These are phyloP conservation scores for Persicaria maculosa DNA, from an alignment of 148 eudicot genomes.

Conservation along the genomic window DNA sequence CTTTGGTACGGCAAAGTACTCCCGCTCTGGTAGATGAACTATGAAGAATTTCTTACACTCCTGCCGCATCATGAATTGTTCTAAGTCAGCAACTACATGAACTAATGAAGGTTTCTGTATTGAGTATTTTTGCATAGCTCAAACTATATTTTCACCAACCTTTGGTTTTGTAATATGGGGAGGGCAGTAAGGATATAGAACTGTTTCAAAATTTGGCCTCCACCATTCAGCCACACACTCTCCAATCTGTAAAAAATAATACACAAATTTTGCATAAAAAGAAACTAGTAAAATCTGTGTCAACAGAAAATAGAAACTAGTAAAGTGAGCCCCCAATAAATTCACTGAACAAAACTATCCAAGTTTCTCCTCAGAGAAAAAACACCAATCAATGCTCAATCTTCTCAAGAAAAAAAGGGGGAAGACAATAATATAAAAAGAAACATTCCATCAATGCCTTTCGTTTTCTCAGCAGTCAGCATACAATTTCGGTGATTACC, in stretches of 20 bases:
- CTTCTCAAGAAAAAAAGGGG: not conserved
- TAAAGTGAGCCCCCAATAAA: not conserved
- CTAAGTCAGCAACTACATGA: no score
- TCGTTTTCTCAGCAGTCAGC: not conserved
- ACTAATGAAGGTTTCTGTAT: not conserved
- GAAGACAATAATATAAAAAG: not conserved
- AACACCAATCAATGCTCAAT: not conserved
- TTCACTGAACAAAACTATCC: not conserved
- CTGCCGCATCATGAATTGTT: constrained; percentile 28
- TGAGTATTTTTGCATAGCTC: not conserved
- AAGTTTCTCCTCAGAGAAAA: not conserved
- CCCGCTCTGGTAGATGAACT: constrained; percentile 83
- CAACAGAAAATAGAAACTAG: not conserved
- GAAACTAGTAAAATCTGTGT: not conserved
- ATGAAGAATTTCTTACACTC: constrained; percentile 91
- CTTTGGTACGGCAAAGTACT: constrained; percentile 93
- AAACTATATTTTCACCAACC: constrained; percentile 26
- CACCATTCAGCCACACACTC: constrained; percentile 60
- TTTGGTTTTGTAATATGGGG: constrained; percentile 69
- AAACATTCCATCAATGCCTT: not conserved
- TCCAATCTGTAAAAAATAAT: constrained; percentile 53
- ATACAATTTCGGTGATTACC: no score
- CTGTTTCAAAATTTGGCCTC: constrained; percentile 50
- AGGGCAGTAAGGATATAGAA: constrained; percentile 46
- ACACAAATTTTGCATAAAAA: not conserved